Percentiles rank a stretch among this genome's conserved stretches.
Evolutionary conservation across 2,329 filamentous ascomycete genomes (phyloP).

Genomic region (Cercospora nicotianae): DNA sequence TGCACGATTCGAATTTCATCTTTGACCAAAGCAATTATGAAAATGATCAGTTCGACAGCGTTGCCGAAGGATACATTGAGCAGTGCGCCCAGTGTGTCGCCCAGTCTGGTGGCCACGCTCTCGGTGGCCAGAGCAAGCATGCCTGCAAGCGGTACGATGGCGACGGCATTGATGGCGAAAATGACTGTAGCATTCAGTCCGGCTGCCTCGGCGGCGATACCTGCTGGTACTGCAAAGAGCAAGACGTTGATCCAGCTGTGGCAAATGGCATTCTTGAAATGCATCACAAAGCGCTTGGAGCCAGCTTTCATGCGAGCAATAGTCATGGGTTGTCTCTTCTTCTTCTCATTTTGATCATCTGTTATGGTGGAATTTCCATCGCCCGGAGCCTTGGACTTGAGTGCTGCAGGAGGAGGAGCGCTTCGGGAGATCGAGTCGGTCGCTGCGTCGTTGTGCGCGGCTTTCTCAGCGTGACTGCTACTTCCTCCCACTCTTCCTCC

Average conservation of each 20-base stretch:
- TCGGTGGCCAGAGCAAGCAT: conserved; percentile 53
- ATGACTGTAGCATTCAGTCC: conserved; percentile 45
- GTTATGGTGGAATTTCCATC: conserved; percentile 56
- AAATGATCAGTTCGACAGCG: conserved; percentile 55
- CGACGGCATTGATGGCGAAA: conserved; percentile 54
- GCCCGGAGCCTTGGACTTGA: conserved; percentile 53
- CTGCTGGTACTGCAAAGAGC: conserved; percentile 74
- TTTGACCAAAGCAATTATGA: conserved; percentile 75
- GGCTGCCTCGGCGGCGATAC: conserved; percentile 62
- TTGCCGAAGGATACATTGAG: conserved; percentile 56
- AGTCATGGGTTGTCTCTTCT: conserved; percentile 47
- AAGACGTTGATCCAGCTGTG: conserved; percentile 78
- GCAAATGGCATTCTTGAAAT: conserved; percentile 60
- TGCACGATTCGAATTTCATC: conserved; percentile 89
- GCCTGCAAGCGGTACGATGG: conserved; percentile 53
- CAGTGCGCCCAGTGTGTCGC: conserved; percentile 52
- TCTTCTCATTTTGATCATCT: conserved; percentile 31
- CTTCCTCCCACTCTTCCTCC: conserved; percentile 11
- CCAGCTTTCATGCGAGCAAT: conserved; percentile 52
- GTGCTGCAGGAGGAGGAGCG: conserved; percentile 39
- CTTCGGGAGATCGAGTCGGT: conserved; percentile 27
- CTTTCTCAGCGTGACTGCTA: conserved; percentile 28
- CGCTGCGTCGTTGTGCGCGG: conserved; percentile 28
- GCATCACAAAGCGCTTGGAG: conserved; percentile 54
- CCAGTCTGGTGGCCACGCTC: conserved; percentile 49